A percentile compares a stretch with the other conserved stretches of the same genome.
Conservation (phyloP, 139 green algal genomes). For the Picochlorum sp. region DNA sequence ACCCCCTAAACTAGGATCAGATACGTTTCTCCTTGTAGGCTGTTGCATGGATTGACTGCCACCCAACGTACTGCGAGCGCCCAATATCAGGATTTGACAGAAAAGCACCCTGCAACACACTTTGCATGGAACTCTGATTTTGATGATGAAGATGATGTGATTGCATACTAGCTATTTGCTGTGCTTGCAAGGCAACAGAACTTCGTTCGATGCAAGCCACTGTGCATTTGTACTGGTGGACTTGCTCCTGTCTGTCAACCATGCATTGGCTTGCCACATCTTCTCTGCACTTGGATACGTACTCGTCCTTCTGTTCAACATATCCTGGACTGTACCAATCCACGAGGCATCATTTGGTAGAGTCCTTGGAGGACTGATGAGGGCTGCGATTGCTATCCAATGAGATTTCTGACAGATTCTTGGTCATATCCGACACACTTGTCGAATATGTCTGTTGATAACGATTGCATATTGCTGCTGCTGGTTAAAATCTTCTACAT, state of each 20-base stretch:
- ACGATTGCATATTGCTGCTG: background rate
- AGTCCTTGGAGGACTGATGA: background rate
- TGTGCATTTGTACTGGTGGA: background rate
- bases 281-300: background rate
- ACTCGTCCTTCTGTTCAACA: background rate
- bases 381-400: slow-evolving; percentile 2
- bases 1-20: slow-evolving; percentile 41
- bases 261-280: background rate
- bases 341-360: too few species aligned
- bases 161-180: slow-evolving; percentile 32
- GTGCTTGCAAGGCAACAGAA: slow-evolving; percentile 14
- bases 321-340: background rate
- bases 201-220: too few species aligned
- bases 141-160: slow-evolving; percentile 36
- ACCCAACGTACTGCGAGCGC: background rate
- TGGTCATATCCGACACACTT: slow-evolving; percentile 8
- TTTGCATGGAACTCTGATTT: slow-evolving; percentile 27
- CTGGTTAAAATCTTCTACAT: background rate
- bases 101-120: slow-evolving; percentile 27
- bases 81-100: slow-evolving; percentile 3
- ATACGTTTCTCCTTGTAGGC: background rate
- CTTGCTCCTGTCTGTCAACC: background rate
- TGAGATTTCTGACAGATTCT: slow-evolving; percentile 21
- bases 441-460: background rate
- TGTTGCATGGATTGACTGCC: slow-evolving; percentile 14